These are phyloP conservation scores for Blumeriella jaapii DNA, from an alignment of 2,329 filamentous ascomycete species.

Conservation along the genomic window DNA sequence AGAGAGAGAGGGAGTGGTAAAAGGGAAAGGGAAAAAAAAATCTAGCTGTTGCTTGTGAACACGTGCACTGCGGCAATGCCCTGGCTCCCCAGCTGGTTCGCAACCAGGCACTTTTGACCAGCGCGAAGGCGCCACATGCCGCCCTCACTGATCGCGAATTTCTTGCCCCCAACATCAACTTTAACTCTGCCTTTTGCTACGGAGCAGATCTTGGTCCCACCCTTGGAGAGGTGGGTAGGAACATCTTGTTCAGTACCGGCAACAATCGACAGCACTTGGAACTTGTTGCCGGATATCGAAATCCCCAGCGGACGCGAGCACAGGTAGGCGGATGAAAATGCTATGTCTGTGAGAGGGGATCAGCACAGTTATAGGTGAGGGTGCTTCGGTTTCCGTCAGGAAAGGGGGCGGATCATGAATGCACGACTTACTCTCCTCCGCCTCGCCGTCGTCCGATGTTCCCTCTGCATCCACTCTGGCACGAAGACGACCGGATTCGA, in stretches of 20 bases:
- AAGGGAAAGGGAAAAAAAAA: no score
- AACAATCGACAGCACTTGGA: conserved; percentile 8
- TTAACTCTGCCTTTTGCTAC: conserved; percentile 13
- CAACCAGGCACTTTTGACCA: conserved; percentile 11
- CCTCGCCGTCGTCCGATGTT: conserved; percentile 9
- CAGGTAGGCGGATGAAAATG: conserved; percentile 17
- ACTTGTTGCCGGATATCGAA: conserved; percentile 10
- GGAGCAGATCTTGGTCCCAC: conserved; percentile 10
- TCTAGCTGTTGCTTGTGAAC: no score
- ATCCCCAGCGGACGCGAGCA: conserved; percentile 5
- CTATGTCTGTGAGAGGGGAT: conserved; percentile 13
- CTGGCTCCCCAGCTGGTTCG: not conserved
- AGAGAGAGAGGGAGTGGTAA: no score
- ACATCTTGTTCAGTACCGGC: conserved; percentile 1
- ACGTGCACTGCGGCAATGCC: not conserved
- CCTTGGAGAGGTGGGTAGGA: not conserved
- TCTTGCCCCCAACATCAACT: conserved; percentile 8
- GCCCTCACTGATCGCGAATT: conserved; percentile 12
- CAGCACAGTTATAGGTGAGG: not conserved
- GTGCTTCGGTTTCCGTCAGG: no score
- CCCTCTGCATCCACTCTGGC: conserved; percentile 2
- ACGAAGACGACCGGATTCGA: conserved; percentile 11
- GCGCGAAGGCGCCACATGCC: conserved; percentile 16
- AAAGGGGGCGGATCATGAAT: no score
- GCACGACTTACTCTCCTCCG: conserved; percentile 19